These are phyloP conservation scores for Lasiosphaeria miniovina DNA, from an alignment of 495 filamentous ascomycete species.

Conservation along the genomic window DNA sequence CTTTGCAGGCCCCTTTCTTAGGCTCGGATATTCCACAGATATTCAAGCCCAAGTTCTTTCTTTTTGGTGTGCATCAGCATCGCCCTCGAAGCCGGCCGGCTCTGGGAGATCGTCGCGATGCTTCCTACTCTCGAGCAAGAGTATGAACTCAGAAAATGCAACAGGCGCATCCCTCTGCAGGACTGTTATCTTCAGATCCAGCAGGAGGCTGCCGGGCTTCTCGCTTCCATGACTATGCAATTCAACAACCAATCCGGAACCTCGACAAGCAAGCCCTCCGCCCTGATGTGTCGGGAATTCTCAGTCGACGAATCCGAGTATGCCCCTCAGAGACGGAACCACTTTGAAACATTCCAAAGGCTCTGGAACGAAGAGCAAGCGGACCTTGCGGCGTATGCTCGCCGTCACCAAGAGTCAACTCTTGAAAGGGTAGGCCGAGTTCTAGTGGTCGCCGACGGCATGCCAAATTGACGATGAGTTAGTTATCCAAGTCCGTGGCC, in stretches of 20 bases:
- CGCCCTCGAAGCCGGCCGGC: neutral
- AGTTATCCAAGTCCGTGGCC: neutral
- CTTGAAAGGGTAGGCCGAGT: neutral
- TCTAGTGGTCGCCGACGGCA: neutral
- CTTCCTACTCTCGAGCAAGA: neutral
- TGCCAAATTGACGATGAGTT: neutral
- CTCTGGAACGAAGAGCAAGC: neutral
- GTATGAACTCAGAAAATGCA: constrained; percentile 1
- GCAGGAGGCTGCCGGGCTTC: neutral
- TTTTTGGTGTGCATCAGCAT: neutral
- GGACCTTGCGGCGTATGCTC: neutral
- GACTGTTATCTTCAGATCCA: constrained; percentile 1
- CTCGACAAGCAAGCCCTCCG: neutral
- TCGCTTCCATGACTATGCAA: neutral
- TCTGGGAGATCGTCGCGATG: neutral
- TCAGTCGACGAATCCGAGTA: neutral
- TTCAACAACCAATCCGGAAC: neutral
- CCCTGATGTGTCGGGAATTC: neutral
- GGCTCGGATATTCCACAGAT: no score
- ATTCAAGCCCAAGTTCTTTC: no score
- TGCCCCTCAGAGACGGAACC: neutral
- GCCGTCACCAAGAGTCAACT: neutral
- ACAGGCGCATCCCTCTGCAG: neutral
- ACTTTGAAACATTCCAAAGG: neutral
- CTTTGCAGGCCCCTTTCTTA: no score